These are phyloP conservation scores for Aspergillus asperescens DNA, from an alignment of 495 filamentous ascomycete species.

Conservation along the genomic window DNA sequence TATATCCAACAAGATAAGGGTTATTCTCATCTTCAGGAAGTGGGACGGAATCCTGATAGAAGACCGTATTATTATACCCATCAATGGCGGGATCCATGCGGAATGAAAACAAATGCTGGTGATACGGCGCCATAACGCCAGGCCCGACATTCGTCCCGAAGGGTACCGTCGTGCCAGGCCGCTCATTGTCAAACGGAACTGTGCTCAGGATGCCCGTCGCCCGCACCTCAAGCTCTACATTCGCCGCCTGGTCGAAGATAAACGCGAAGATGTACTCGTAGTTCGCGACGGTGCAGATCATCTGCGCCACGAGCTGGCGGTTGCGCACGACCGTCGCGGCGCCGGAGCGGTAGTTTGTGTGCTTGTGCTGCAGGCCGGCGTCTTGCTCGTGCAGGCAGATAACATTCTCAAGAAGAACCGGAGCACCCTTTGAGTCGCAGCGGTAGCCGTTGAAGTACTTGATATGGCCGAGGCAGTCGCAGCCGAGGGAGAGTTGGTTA, in stretches of 20 bases:
- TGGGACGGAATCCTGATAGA: slow-evolving; percentile 66
- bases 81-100: slow-evolving; percentile 81
- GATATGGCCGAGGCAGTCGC: slow-evolving; percentile 64
- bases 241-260: slow-evolving; percentile 80
- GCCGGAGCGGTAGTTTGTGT: slow-evolving; percentile 62
- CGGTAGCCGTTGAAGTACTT: slow-evolving; percentile 60
- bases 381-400: slow-evolving; percentile 69
- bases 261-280: slow-evolving; percentile 86
- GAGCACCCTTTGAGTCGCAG: slow-evolving; percentile 48
- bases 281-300: slow-evolving; percentile 73
- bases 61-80: slow-evolving; percentile 64
- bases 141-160: slow-evolving; percentile 87
- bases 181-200: slow-evolving; percentile 60
- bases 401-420: slow-evolving; percentile 51
- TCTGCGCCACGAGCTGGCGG: slow-evolving; percentile 61
- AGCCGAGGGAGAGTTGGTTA: slow-evolving; percentile 63
- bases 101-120: slow-evolving; percentile 90
- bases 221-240: slow-evolving; percentile 74
- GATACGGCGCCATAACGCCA: slow-evolving; percentile 69
- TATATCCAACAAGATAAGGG: slow-evolving; percentile 74
- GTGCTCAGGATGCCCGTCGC: slow-evolving; percentile 87
- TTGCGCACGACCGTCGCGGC: slow-evolving; percentile 57
- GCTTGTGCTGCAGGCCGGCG: slow-evolving; percentile 62
- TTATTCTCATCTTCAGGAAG: slow-evolving; percentile 68
- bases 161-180: slow-evolving; percentile 44